Evolutionary conservation across 768 basidiomycete species (phyloP).

Genomic region (Xanthoconium purpureum): DNA sequence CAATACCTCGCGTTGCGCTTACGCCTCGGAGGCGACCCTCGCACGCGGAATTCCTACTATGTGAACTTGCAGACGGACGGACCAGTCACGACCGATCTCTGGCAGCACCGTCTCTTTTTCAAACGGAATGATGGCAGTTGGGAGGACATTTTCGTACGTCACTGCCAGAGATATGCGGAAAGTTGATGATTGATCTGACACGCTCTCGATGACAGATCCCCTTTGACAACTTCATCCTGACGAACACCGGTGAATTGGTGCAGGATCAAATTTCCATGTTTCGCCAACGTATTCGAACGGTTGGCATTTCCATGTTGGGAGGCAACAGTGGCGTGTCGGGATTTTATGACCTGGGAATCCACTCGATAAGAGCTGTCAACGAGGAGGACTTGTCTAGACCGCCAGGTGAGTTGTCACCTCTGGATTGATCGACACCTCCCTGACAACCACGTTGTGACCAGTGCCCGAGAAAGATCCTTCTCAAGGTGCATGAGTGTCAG

Average conservation of each 20-base stretch:
- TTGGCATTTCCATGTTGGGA: conserved; percentile 86
- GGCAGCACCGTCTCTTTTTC: conserved; percentile 91
- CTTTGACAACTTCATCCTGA: conserved; percentile 69
- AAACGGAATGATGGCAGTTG: conserved; percentile 60
- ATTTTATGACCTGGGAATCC: conserved; percentile 77
- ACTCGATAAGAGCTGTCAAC: conserved; percentile 78
- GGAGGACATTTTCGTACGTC: conserved; percentile 80
- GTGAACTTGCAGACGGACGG: conserved; percentile 92
- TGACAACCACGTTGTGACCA: neutral
- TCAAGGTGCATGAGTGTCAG: conserved; percentile 17
- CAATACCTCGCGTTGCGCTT: conserved; percentile 79
- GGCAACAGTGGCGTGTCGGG: conserved; percentile 76
- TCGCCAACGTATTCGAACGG: conserved; percentile 67
- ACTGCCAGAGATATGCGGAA: neutral
- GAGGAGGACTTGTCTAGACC: conserved; percentile 53
- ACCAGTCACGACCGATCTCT: conserved; percentile 77
- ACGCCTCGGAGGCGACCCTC: conserved; percentile 71
- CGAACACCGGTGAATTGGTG: conserved; percentile 69
- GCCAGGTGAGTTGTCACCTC: conserved; percentile 24
- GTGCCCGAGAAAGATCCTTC: conserved; percentile 28
- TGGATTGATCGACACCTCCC: neutral
- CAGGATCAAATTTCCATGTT: conserved; percentile 73
- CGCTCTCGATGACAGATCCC: conserved; percentile 61
- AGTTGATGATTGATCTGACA: conserved; percentile 1
- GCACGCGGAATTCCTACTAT: conserved; percentile 82